These are phyloP conservation scores for Capsicum baccatum DNA, from an alignment of 257 asterid genomes.

Conservation along the genomic window DNA sequence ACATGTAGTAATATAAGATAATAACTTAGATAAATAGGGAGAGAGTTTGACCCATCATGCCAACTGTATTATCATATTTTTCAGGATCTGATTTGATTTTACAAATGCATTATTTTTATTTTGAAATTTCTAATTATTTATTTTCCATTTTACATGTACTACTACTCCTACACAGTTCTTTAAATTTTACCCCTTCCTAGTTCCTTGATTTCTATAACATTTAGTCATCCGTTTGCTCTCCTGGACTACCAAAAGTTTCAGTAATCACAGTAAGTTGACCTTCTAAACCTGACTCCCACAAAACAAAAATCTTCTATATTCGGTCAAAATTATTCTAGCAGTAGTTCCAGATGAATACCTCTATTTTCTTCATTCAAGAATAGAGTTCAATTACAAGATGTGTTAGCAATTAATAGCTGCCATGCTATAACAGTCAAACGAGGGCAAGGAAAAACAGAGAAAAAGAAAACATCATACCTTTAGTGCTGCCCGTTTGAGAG, in stretches of 20 bases:
- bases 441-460: slow-evolving; percentile 13
- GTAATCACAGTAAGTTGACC: not conserved
- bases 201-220: not conserved
- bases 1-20: not conserved
- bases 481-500: slow-evolving; percentile 92
- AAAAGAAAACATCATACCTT: slow-evolving; percentile 54
- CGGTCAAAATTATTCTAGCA: not conserved
- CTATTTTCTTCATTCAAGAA: not conserved
- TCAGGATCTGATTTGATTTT: not conserved
- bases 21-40: slow-evolving; percentile 16
- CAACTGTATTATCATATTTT: slow-evolving; percentile 20
- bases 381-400: not conserved
- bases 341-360: not conserved
- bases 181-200: slow-evolving; percentile 15
- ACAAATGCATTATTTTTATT: not conserved
- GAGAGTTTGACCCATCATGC: not conserved
- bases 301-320: not conserved
- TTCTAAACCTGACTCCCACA: not conserved
- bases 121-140: not conserved
- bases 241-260: slow-evolving; percentile 29
- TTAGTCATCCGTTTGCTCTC: not conserved
- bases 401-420: not conserved
- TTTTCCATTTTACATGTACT: not conserved
- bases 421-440: slow-evolving; percentile 11
- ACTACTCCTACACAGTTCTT: not conserved